A percentile compares a stretch with the other conserved stretches of the same genome.
These are phyloP conservation scores for Aspergillus homomorphus DNA, from an alignment of 495 filamentous ascomycete genomes.

Conservation along the genomic window DNA sequence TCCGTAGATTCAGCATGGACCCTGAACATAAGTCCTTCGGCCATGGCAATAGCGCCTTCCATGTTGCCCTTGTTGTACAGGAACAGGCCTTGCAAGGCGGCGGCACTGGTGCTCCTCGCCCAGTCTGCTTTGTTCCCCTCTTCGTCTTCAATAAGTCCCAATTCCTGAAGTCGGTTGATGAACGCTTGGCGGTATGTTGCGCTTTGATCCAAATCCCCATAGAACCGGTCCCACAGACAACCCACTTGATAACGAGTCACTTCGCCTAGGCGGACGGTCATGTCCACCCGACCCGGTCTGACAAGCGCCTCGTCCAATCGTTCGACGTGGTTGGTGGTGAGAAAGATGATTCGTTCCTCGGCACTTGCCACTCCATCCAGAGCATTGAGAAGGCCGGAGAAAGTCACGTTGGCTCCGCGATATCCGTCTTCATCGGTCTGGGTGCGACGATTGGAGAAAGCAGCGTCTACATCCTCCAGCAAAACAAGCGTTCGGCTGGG, in stretches of 20 bases:
- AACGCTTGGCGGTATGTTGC: constrained; percentile 48
- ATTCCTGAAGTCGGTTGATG: constrained; percentile 46
- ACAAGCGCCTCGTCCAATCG: constrained; percentile 85
- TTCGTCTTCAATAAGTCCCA: constrained; percentile 52
- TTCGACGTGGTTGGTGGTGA: constrained; percentile 94
- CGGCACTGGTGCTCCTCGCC: constrained; percentile 66
- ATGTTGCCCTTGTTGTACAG: constrained; percentile 89
- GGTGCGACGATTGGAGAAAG: constrained; percentile 72
- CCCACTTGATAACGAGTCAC: constrained; percentile 80
- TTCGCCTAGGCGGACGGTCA: constrained; percentile 86
- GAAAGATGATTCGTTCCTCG: constrained; percentile 87
- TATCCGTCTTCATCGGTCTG: constrained; percentile 83
- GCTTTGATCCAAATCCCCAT: constrained; percentile 71
- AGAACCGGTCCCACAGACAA: constrained; percentile 93
- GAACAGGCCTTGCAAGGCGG: constrained; percentile 89
- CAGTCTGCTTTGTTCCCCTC: constrained; percentile 37
- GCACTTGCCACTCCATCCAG: constrained; percentile 93
- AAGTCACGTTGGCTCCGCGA: constrained; percentile 85
- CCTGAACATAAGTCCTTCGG: constrained; percentile 54
- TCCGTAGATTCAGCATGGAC: constrained; percentile 33
- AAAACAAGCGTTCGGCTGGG: constrained; percentile 82
- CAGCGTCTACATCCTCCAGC: constrained; percentile 93
- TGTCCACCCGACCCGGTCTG: constrained; percentile 87
- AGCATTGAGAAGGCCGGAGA: constrained; percentile 90
- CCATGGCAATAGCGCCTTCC: constrained; percentile 80